Conservation (phyloP, 768 basidiomycete species). For the Lactifluus rugatus region DNA sequence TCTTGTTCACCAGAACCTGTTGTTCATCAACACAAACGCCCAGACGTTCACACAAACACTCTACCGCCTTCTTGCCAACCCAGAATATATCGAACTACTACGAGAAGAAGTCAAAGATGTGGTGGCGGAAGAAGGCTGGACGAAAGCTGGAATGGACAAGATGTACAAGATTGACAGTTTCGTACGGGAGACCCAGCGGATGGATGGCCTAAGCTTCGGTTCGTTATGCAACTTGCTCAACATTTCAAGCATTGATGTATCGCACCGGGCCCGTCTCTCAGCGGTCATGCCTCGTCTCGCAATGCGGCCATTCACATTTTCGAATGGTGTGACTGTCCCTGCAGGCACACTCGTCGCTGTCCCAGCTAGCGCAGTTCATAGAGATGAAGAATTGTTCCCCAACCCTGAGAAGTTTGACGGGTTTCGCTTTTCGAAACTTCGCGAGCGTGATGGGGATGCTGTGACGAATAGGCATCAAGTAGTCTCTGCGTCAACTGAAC, state of each 20-base stretch:
- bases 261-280: conserved; percentile 5
- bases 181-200: conserved; percentile 27
- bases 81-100: conserved; percentile 23
- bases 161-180: conserved; percentile 31
- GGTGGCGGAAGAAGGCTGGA: conserved; percentile 26
- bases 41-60: conserved; percentile 26
- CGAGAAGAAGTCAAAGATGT: conserved; percentile 28
- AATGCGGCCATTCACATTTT: conserved; percentile 34
- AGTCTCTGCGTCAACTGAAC: conserved; percentile 16
- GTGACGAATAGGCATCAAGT: neutral
- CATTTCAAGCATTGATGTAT: neutral
- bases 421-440: conserved; percentile 18
- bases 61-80: conserved; percentile 24
- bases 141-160: conserved; percentile 24
- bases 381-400: conserved; percentile 25
- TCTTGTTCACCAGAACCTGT: neutral
- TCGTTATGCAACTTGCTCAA: conserved; percentile 2
- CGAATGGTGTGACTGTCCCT: conserved; percentile 35
- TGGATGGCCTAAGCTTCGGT: conserved; percentile 22
- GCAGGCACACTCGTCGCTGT: conserved; percentile 29
- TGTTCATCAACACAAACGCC: neutral
- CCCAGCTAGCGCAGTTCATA: conserved; percentile 27
- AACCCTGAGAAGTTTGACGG: conserved; percentile 33
- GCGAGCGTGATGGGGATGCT: neutral
- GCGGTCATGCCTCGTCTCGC: conserved; percentile 27